phyloP scores from a whole-genome alignment of 1,284 basidiomycete genomes.

The Malassezia japonica region DNA sequence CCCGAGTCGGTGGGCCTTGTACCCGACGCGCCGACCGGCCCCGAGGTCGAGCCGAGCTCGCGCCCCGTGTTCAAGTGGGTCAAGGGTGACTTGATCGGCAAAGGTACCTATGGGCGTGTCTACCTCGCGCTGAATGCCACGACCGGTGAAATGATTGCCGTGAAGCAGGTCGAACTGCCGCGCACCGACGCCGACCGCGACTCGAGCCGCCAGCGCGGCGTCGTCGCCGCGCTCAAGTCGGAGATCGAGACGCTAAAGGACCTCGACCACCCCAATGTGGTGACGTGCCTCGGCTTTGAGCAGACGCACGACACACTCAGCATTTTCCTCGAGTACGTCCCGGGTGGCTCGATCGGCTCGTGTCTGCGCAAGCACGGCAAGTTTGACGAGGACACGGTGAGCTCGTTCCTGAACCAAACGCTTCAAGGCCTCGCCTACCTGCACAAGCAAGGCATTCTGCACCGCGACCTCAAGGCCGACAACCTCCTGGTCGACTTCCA shows the following conservation, averaged over 20 bases:
- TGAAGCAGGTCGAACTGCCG: slow-evolving; percentile 96
- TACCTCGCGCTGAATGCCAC: slow-evolving; percentile 95
- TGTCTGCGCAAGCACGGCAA: slow-evolving; percentile 85
- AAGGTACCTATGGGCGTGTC: slow-evolving; percentile 90
- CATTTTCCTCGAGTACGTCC: slow-evolving; percentile 74
- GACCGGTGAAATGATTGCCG: slow-evolving; percentile 97
- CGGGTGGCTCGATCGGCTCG: slow-evolving; percentile 88
- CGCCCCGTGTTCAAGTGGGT: slow-evolving; percentile 85
- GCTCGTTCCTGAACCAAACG: slow-evolving; percentile 86
- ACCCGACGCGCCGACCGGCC: slow-evolving; percentile 25
- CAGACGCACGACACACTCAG: slow-evolving; percentile 79
- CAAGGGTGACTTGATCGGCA: slow-evolving; percentile 90
- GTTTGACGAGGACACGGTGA: slow-evolving; percentile 82
- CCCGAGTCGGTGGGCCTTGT: slow-evolving; percentile 32
- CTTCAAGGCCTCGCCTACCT: slow-evolving; percentile 84
- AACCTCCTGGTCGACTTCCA: slow-evolving; percentile 91
- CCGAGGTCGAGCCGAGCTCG: background rate
- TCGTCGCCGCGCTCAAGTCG: slow-evolving; percentile 81
- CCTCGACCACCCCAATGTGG: slow-evolving; percentile 91
- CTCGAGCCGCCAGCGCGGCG: slow-evolving; percentile 70
- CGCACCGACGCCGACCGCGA: slow-evolving; percentile 78
- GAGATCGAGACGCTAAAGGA: slow-evolving; percentile 91
- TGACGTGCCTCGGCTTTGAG: slow-evolving; percentile 85
- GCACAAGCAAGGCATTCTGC: slow-evolving; percentile 80
- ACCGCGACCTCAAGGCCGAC: slow-evolving; percentile 94